Percentiles rank a stretch among this genome's conserved stretches.
phyloP scores from a whole-genome alignment of 768 basidiomycete genomes.

The Mycena capillaripes region DNA sequence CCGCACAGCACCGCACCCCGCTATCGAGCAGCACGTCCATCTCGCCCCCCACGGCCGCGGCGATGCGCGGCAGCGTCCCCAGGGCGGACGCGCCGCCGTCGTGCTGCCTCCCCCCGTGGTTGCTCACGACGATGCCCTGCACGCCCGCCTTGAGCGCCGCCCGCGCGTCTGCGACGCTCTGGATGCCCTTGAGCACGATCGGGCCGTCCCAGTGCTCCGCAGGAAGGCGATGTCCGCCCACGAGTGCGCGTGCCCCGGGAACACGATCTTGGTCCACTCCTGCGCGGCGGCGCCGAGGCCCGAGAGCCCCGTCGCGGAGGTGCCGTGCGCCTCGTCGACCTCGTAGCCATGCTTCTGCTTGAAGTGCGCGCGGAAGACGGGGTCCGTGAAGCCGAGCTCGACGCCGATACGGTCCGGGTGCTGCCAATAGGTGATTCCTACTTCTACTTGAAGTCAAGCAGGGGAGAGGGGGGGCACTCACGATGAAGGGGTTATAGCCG shows the following conservation, averaged over 20 bases:
- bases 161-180: constrained; percentile 59
- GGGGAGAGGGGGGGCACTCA: background rate
- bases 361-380: constrained; percentile 61
- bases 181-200: constrained; percentile 69
- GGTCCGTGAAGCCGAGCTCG: constrained; percentile 63
- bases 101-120: constrained; percentile 69
- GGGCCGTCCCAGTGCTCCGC: too few relatives aligned
- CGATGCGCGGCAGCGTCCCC: constrained; percentile 63
- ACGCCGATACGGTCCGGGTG: constrained; percentile 51
- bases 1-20: constrained; percentile 63
- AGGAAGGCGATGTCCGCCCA: too few relatives aligned
- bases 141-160: constrained; percentile 63
- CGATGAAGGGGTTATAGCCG: constrained; percentile 59
- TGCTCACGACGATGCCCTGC: constrained; percentile 68
- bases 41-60: constrained; percentile 64
- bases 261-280: constrained; percentile 54
- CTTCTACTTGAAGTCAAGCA: background rate
- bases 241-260: constrained; percentile 55
- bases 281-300: background rate
- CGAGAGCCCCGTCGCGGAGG: constrained; percentile 40
- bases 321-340: constrained; percentile 48
- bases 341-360: constrained; percentile 59
- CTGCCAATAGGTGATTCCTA: background rate
- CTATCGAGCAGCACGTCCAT: constrained; percentile 68
- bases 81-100: constrained; percentile 68